These are phyloP conservation scores for Biancaea sappan DNA, from an alignment of 306 rosid species.

Conservation along the genomic window DNA sequence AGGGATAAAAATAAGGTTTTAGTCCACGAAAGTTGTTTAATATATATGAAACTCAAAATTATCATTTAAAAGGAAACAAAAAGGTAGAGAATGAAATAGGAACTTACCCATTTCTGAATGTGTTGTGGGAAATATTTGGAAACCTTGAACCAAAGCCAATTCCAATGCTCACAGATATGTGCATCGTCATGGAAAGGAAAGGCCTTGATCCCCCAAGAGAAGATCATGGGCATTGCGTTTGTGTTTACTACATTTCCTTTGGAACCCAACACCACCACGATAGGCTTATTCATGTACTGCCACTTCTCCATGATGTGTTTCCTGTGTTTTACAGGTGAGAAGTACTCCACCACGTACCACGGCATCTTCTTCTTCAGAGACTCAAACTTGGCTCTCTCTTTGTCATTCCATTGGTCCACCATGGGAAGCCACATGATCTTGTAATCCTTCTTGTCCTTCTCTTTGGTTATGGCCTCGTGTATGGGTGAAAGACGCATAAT, in stretches of 20 bases:
- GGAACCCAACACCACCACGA: constrained; percentile 21
- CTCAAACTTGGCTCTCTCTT: constrained; percentile 30
- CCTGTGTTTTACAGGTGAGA: constrained; percentile 17
- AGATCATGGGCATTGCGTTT: constrained; percentile 42
- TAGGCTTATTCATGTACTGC: constrained; percentile 39
- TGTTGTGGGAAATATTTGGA: background rate
- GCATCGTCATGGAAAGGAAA: constrained; percentile 27
- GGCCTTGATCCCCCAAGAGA: constrained; percentile 26
- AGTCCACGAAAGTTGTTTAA: too few species aligned
- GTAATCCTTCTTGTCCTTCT: background rate
- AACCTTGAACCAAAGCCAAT: background rate
- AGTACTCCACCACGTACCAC: constrained; percentile 31
- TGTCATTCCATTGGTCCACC: constrained; percentile 35
- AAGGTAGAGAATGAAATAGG: background rate
- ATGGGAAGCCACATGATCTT: constrained; percentile 47
- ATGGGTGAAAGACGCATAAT: constrained; percentile 6
- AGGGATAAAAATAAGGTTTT: too few species aligned
- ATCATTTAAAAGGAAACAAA: too few species aligned
- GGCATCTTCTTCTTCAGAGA: constrained; percentile 38
- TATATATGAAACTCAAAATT: too few species aligned
- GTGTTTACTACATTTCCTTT: constrained; percentile 34
- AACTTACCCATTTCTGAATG: background rate
- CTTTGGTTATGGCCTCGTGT: constrained; percentile 20
- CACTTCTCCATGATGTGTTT: constrained; percentile 35
- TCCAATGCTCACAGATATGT: background rate